These are phyloP conservation scores for Geotrichum europaeum DNA, from an alignment of 1,139 yeast genomes.

Conservation along the genomic window DNA sequence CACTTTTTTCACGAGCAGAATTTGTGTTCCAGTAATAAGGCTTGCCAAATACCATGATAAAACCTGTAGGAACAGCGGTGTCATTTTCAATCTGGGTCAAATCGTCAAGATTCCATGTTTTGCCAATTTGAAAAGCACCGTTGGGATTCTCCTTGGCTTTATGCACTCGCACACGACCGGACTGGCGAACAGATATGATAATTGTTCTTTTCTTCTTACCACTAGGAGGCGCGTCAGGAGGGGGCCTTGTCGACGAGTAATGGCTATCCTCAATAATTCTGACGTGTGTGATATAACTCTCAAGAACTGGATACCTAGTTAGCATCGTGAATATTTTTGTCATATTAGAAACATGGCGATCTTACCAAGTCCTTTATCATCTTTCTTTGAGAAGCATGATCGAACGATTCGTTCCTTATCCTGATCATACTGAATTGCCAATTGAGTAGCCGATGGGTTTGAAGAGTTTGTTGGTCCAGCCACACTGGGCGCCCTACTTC, in stretches of 20 bases:
- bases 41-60: slow-evolving; percentile 62
- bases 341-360: slow-evolving; percentile 29
- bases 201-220: slow-evolving; percentile 32
- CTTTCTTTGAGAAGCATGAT: slow-evolving; percentile 43
- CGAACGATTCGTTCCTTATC: slow-evolving; percentile 43
- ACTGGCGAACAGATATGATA: slow-evolving; percentile 45
- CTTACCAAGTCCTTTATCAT: slow-evolving; percentile 24
- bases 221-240: slow-evolving; percentile 26
- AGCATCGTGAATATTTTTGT: background rate
- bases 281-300: slow-evolving; percentile 55
- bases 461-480: slow-evolving; percentile 1
- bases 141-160: slow-evolving; percentile 79
- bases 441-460: slow-evolving; percentile 16
- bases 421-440: slow-evolving; percentile 49
- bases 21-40: slow-evolving; percentile 82
- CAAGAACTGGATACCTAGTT: slow-evolving; percentile 27
- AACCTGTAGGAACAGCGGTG: slow-evolving; percentile 36
- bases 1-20: slow-evolving; percentile 59
- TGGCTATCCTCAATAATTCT: slow-evolving; percentile 37
- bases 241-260: slow-evolving; percentile 28
- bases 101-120: slow-evolving; percentile 87
- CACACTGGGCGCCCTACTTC: slow-evolving; percentile 6
- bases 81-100: slow-evolving; percentile 54
- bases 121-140: slow-evolving; percentile 79
- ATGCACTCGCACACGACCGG: slow-evolving; percentile 68